phyloP scores from a whole-genome alignment of 2,329 filamentous ascomycete species.

The Aspergillus piperis region DNA sequence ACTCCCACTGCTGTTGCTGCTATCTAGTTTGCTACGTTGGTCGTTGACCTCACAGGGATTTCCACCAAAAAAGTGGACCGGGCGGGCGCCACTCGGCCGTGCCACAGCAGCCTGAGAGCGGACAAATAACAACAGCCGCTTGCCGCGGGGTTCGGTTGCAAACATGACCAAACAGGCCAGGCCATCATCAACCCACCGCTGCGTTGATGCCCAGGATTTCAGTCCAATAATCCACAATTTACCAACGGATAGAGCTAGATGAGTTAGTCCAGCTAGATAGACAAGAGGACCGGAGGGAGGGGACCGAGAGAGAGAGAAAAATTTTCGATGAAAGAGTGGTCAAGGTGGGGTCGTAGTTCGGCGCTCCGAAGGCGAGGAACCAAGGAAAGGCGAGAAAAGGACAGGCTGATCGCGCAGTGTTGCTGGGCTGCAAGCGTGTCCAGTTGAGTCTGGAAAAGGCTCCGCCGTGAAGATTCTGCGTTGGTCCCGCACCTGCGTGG shows the following conservation, averaged over 20 bases:
- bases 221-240: constrained; percentile 22
- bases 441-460: constrained; percentile 5
- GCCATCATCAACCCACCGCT: constrained; percentile 25
- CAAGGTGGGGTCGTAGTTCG: constrained; percentile 25
- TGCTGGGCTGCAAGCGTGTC: constrained; percentile 18
- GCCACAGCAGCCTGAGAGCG: constrained; percentile 17
- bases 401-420: constrained; percentile 1
- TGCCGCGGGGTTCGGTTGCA: constrained; percentile 29
- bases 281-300: constrained; percentile 17
- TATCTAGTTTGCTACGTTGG: not conserved
- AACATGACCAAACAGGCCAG: constrained; percentile 21
- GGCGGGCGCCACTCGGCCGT: constrained; percentile 23
- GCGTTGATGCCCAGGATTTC: constrained; percentile 43
- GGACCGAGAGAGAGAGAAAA: constrained; percentile 23
- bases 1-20: no score
- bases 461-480: constrained; percentile 39
- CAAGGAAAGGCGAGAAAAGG: constrained; percentile 26
- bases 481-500: constrained; percentile 26
- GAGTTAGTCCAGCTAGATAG: constrained; percentile 5
- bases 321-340: constrained; percentile 13
- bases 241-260: constrained; percentile 15
- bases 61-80: constrained; percentile 18
- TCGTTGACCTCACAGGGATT: constrained; percentile 18
- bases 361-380: constrained; percentile 24
- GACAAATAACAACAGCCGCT: constrained; percentile 19